A percentile compares a stretch with the other conserved stretches of the same genome.
Conservation (phyloP, 2,329 filamentous ascomycete species). For the Epichloe baconii region DNA sequence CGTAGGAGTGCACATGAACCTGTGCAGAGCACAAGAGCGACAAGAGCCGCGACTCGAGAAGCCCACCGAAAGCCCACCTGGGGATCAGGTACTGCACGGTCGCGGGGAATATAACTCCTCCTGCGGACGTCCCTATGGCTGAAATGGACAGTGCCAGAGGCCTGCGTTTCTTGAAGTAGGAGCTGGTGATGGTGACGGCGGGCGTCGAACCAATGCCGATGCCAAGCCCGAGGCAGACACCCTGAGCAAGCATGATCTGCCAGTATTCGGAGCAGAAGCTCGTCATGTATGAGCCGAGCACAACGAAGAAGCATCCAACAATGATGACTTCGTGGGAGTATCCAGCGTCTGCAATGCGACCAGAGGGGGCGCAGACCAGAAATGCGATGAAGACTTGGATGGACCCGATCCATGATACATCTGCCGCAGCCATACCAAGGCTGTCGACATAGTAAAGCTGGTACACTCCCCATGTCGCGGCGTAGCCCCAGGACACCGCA, state of each 20-base stretch:
- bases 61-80: constrained; percentile 50
- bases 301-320: constrained; percentile 27
- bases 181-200: constrained; percentile 44
- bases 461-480: constrained; percentile 38
- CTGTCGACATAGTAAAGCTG: constrained; percentile 34
- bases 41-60: constrained; percentile 50
- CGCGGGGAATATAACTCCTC: constrained; percentile 42
- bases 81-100: constrained; percentile 42
- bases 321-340: constrained; percentile 28
- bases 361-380: constrained; percentile 33
- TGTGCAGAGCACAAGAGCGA: constrained; percentile 35
- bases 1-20: constrained; percentile 26
- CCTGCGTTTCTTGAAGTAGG: constrained; percentile 45
- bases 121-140: constrained; percentile 44
- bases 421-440: constrained; percentile 20
- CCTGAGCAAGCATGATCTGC: constrained; percentile 42
- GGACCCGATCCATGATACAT: constrained; percentile 34
- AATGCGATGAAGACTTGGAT: constrained; percentile 39
- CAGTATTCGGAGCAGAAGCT: constrained; percentile 33
- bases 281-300: constrained; percentile 35
- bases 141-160: constrained; percentile 47
- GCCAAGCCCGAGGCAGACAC: constrained; percentile 37
- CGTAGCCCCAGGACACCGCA: constrained; percentile 36
- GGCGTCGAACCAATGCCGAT: constrained; percentile 46
- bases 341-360: constrained; percentile 37